phyloP scores from a whole-genome alignment of 176 grass and related monocot genomes.

The Carex pumila region DNA sequence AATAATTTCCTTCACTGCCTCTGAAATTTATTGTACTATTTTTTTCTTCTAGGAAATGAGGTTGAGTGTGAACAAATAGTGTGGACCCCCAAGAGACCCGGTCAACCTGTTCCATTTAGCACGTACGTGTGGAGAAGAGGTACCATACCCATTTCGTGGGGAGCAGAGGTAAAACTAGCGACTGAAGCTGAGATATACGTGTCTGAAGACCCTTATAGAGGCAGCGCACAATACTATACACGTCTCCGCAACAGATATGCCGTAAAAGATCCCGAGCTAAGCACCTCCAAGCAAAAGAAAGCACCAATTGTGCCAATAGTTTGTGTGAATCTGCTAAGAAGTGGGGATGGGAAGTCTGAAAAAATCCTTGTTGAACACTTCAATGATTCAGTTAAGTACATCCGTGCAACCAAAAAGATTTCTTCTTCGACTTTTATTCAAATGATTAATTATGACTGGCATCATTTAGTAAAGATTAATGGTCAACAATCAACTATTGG shows the following conservation, averaged over 20 bases:
- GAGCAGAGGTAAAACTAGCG: slow-evolving; percentile 79
- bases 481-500: slow-evolving; percentile 83
- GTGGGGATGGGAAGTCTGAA: slow-evolving; percentile 76
- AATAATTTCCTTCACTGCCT: neutral
- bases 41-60: slow-evolving; percentile 56
- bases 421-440: slow-evolving; percentile 65
- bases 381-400: slow-evolving; percentile 60
- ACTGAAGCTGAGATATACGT: slow-evolving; percentile 95
- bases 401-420: slow-evolving; percentile 65
- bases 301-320: slow-evolving; percentile 61
- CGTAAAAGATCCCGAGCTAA: slow-evolving; percentile 50
- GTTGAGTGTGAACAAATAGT: slow-evolving; percentile 97
- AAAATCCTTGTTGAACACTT: slow-evolving; percentile 85
- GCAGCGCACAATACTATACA: slow-evolving; percentile 74
- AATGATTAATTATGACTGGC: slow-evolving; percentile 99
- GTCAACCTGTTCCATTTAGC: slow-evolving; percentile 51
- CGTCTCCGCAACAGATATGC: slow-evolving; percentile 77
- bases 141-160: slow-evolving; percentile 98
- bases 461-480: slow-evolving; percentile 68
- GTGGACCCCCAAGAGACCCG: slow-evolving; percentile 48
- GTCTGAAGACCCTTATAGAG: slow-evolving; percentile 83
- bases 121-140: slow-evolving; percentile 89
- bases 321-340: slow-evolving; percentile 87
- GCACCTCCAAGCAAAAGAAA: slow-evolving; percentile 62
- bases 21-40: neutral